Evolutionary conservation across 805 yeast genomes (phyloP).

Genomic region (Saccharomycopsis javanensis): DNA sequence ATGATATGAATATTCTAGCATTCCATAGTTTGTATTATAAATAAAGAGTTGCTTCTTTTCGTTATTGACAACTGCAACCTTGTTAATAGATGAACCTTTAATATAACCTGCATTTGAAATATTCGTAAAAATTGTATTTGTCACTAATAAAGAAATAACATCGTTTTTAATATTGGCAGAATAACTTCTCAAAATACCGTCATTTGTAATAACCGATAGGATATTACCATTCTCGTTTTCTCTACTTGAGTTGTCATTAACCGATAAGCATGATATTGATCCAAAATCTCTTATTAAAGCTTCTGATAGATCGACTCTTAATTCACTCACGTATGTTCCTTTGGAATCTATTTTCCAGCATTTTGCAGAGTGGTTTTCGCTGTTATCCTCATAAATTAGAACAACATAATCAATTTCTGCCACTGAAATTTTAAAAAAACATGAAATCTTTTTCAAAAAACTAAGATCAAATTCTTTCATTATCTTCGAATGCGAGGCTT

Average conservation of each 20-base stretch:
- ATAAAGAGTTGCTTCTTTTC: slow-evolving; percentile 44
- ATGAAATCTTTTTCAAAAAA: neutral
- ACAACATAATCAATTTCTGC: slow-evolving; percentile 32
- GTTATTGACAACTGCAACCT: slow-evolving; percentile 63
- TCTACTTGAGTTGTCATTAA: slow-evolving; percentile 24
- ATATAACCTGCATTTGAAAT: slow-evolving; percentile 42
- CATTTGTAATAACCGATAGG: slow-evolving; percentile 46
- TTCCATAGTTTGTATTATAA: slow-evolving; percentile 70
- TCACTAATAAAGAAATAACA: neutral
- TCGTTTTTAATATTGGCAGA: slow-evolving; percentile 28
- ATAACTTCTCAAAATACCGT: slow-evolving; percentile 43
- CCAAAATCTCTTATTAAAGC: neutral
- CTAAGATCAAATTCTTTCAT: neutral
- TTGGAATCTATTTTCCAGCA: slow-evolving; percentile 34
- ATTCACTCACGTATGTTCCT: slow-evolving; percentile 23
- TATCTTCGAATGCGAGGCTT: neutral
- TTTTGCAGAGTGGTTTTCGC: slow-evolving; percentile 4
- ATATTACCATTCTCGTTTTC: slow-evolving; percentile 27
- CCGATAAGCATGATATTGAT: neutral
- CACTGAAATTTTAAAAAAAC: neutral
- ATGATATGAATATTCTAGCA: slow-evolving; percentile 51
- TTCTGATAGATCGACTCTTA: slow-evolving; percentile 27
- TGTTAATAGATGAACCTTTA: slow-evolving; percentile 67
- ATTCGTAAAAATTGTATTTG: slow-evolving; percentile 42
- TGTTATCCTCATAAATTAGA: slow-evolving; percentile 36